phyloP scores from a whole-genome alignment of 345 rosid genomes.

The rapeseed (Brassica napus) region DNA sequence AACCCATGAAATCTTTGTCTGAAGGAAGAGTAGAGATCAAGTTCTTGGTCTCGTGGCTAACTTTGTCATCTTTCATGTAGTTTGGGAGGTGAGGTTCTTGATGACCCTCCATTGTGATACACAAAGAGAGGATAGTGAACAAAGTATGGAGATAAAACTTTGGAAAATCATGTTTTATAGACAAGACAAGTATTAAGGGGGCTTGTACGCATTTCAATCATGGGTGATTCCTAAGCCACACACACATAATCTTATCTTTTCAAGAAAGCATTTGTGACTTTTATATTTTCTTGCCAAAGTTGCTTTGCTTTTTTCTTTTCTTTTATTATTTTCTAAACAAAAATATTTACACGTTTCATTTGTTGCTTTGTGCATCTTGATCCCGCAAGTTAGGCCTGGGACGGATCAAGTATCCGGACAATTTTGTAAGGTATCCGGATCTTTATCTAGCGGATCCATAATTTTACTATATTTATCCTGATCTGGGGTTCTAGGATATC shows the following conservation, averaged over 20 bases:
- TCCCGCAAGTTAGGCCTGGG: background rate
- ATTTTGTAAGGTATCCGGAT: too few relatives aligned
- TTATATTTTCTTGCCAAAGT: background rate
- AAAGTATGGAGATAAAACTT: background rate
- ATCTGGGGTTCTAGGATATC: too few relatives aligned
- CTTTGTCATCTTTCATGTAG: constrained; percentile 43
- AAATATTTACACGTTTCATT: background rate
- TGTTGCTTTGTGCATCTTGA: background rate
- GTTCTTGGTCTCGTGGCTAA: constrained; percentile 41
- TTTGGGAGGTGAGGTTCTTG: constrained; percentile 33
- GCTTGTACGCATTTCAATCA: background rate
- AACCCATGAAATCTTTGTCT: constrained; percentile 43
- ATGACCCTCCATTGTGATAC: background rate
- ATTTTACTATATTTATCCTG: too few relatives aligned
- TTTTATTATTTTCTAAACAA: background rate
- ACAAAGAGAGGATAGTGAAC: background rate
- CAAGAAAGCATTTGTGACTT: background rate
- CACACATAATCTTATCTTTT: background rate
- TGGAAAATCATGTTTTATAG: background rate
- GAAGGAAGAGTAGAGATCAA: constrained; percentile 48
- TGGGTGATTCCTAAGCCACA: background rate
- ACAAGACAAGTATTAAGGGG: background rate
- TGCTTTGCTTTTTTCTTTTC: background rate
- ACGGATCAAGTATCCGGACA: too few relatives aligned
- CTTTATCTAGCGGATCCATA: too few relatives aligned